These are phyloP conservation scores for Durusdinium trenchii DNA, from an alignment of 73 alveolate species.

Conservation along the genomic window DNA sequence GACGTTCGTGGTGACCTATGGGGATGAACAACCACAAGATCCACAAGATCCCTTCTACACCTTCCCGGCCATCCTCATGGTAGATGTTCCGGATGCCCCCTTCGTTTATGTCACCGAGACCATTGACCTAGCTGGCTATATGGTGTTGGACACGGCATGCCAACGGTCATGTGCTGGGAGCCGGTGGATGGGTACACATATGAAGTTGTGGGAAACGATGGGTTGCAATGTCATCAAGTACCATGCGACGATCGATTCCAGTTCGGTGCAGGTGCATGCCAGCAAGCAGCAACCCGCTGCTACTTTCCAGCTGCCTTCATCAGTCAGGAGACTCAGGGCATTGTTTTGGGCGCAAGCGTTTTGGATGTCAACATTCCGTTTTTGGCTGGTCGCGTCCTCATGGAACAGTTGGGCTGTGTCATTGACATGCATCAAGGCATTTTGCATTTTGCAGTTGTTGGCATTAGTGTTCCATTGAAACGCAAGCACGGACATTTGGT, in stretches of 20 bases:
- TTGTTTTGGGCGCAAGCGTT: neutral
- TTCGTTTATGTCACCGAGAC: neutral
- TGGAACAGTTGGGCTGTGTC: neutral
- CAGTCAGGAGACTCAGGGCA: neutral
- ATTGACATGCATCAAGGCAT: neutral
- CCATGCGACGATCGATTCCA: neutral
- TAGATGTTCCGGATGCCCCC: no score
- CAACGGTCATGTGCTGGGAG: neutral
- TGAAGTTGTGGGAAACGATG: neutral
- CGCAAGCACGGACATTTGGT: neutral
- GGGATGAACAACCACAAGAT: no score
- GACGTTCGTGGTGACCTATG: no score
- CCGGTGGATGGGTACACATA: neutral
- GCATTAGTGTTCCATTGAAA: neutral
- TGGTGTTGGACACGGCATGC: constrained; percentile 22
- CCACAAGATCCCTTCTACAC: no score
- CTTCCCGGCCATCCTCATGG: no score
- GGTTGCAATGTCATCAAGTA: neutral
- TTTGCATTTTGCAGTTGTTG: neutral
- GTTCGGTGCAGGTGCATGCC: neutral
- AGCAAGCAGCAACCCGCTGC: neutral
- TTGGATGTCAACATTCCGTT: neutral
- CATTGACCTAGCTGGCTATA: neutral
- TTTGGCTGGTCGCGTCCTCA: neutral
- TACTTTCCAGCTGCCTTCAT: neutral